Conservation (phyloP, 2,329 filamentous ascomycete species). For the Ophiosphaerella korrae region DNA sequence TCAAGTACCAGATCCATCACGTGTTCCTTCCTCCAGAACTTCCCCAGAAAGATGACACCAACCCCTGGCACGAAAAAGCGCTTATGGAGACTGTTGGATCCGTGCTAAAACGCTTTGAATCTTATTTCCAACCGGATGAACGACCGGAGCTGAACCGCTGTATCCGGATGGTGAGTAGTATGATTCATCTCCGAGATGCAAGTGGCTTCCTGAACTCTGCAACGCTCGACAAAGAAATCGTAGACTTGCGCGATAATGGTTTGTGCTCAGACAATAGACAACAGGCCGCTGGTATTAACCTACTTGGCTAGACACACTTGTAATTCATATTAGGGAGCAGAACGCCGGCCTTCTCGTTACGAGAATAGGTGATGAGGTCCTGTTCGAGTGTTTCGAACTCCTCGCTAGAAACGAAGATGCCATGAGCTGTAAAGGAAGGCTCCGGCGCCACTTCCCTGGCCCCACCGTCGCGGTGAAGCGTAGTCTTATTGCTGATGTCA, state of each 20-base stretch:
- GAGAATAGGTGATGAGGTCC: constrained; percentile 17
- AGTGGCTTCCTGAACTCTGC: background rate
- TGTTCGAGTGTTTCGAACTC: constrained; percentile 55
- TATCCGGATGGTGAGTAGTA: constrained; percentile 19
- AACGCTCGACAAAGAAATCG: too few relatives aligned
- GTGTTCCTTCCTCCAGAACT: constrained; percentile 57
- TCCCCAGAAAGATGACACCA: constrained; percentile 46
- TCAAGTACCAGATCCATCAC: constrained; percentile 42
- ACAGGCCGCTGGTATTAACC: background rate
- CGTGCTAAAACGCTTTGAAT: constrained; percentile 16
- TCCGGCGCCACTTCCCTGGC: too few relatives aligned
- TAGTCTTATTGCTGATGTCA: too few relatives aligned
- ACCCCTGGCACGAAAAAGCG: constrained; percentile 10
- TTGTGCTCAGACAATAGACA: background rate
- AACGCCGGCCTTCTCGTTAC: constrained; percentile 54
- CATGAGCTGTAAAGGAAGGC: constrained; percentile 21
- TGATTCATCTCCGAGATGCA: constrained; percentile 8
- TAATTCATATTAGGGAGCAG: constrained; percentile 51
- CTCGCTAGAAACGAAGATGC: constrained; percentile 48
- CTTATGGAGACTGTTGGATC: constrained; percentile 16
- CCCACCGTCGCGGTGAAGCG: too few relatives aligned
- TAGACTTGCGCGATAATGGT: too few relatives aligned
- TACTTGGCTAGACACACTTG: constrained; percentile 18
- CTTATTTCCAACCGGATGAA: constrained; percentile 3
- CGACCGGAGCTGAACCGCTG: constrained; percentile 7